Evolutionary conservation across 2,329 filamentous ascomycete species (phyloP).

Genomic region (Xylariales sp.): DNA sequence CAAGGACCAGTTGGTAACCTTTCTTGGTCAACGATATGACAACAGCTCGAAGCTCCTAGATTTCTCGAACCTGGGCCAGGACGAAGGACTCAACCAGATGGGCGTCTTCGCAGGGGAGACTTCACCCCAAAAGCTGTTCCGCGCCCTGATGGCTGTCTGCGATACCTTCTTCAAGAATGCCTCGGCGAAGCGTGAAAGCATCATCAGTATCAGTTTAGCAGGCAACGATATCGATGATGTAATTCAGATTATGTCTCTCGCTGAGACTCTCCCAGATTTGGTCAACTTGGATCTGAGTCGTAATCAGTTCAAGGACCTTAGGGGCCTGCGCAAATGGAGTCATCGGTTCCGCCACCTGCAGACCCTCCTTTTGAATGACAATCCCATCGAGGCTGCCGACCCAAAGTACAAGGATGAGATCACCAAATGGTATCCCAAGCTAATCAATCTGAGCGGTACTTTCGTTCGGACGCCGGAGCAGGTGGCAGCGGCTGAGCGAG

Average conservation of each 20-base stretch:
- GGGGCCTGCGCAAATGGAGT: conserved; percentile 69
- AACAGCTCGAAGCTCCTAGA: conserved; percentile 69
- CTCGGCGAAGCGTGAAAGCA: conserved; percentile 69
- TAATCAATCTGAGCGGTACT: conserved; percentile 70
- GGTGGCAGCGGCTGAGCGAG: conserved; percentile 49
- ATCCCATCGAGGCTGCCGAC: conserved; percentile 61
- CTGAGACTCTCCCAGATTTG: conserved; percentile 76
- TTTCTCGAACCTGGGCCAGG: conserved; percentile 70
- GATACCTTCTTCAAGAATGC: conserved; percentile 69
- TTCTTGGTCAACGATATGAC: conserved; percentile 73
- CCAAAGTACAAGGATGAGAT: conserved; percentile 64
- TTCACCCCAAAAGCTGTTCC: conserved; percentile 82
- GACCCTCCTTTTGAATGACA: conserved; percentile 73
- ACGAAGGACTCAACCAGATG: conserved; percentile 66
- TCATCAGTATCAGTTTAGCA: conserved; percentile 77
- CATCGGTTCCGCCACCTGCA: conserved; percentile 74
- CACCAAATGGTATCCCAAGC: conserved; percentile 75
- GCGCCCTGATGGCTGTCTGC: conserved; percentile 83
- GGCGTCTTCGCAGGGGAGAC: conserved; percentile 68
- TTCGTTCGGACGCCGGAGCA: conserved; percentile 71
- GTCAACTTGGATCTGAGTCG: conserved; percentile 84
- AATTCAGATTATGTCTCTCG: conserved; percentile 65
- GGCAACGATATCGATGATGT: conserved; percentile 75
- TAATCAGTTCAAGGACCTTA: conserved; percentile 69
- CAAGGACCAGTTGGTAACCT: conserved; percentile 63